These are phyloP conservation scores for Arctium minus DNA, from an alignment of 129 eudicot genomes.

Conservation along the genomic window DNA sequence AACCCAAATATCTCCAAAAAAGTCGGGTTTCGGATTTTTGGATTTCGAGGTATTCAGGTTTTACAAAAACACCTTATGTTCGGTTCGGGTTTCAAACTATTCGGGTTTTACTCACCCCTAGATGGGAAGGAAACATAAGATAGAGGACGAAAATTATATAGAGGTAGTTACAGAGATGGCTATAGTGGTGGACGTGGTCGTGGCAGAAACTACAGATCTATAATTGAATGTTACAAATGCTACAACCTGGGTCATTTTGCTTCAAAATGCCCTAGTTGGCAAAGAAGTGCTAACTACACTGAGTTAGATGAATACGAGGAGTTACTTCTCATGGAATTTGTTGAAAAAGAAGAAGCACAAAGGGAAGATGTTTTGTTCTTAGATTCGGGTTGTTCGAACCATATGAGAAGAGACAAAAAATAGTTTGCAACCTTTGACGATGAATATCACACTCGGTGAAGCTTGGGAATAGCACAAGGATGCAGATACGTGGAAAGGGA, in stretches of 20 bases:
- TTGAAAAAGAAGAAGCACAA: background rate
- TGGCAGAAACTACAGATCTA: background rate
- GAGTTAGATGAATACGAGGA: background rate
- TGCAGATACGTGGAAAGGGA: background rate
- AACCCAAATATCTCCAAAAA: too few species aligned
- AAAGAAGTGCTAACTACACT: background rate
- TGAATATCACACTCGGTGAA: background rate
- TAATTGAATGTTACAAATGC: background rate
- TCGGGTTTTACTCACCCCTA: too few species aligned
- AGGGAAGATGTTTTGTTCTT: background rate
- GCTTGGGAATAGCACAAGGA: background rate
- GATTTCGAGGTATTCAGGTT: too few species aligned
- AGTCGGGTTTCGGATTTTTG: too few species aligned
- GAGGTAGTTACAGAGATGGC: background rate
- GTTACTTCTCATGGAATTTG: background rate
- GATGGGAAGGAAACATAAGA: background rate
- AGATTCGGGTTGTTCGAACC: constrained; percentile 5
- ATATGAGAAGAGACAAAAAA: background rate
- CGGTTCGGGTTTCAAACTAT: too few species aligned
- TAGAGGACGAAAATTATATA: background rate
- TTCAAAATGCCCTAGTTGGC: background rate
- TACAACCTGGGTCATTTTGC: background rate
- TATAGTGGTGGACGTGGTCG: background rate
- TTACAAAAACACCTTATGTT: too few species aligned
- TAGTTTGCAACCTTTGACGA: background rate